These are phyloP conservation scores for Fusarium pilosicola DNA, from an alignment of 2,329 filamentous ascomycete species.

Conservation along the genomic window DNA sequence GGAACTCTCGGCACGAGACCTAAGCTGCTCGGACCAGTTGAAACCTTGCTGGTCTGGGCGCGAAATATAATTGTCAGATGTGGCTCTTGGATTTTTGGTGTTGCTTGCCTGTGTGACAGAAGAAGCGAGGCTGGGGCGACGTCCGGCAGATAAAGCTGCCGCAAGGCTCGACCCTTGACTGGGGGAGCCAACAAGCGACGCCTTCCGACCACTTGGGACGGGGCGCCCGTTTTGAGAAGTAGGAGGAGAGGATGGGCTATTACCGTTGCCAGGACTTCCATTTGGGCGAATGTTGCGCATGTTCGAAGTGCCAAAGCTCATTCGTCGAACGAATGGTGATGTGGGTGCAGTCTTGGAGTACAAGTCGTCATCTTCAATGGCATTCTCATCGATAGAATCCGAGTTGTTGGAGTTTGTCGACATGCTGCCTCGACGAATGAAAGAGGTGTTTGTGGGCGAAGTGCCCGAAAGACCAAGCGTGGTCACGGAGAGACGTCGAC, in stretches of 20 bases:
- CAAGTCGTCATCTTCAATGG: constrained; percentile 75
- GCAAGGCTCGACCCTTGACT: constrained; percentile 46
- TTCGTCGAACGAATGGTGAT: constrained; percentile 82
- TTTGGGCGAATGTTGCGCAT: constrained; percentile 66
- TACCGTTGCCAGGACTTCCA: constrained; percentile 73
- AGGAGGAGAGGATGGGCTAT: constrained; percentile 58
- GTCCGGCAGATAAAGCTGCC: constrained; percentile 49
- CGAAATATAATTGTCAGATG: constrained; percentile 71
- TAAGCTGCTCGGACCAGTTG: constrained; percentile 97
- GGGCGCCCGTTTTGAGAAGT: constrained; percentile 47
- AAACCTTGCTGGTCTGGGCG: constrained; percentile 85
- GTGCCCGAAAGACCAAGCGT: constrained; percentile 78
- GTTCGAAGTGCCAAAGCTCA: constrained; percentile 89
- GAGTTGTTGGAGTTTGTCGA: constrained; percentile 70
- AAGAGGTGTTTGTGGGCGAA: constrained; percentile 67
- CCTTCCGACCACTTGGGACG: constrained; percentile 47
- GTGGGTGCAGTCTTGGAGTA: constrained; percentile 69
- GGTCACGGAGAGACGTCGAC: constrained; percentile 78
- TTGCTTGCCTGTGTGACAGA: constrained; percentile 66
- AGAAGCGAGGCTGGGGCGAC: constrained; percentile 51
- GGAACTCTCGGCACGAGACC: constrained; percentile 87
- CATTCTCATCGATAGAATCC: constrained; percentile 75
- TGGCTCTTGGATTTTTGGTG: constrained; percentile 64
- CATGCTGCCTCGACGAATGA: constrained; percentile 72
- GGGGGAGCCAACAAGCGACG: constrained; percentile 40